Conservation (phyloP, 1,284 basidiomycete species). For the Tausonia pullulans region DNA sequence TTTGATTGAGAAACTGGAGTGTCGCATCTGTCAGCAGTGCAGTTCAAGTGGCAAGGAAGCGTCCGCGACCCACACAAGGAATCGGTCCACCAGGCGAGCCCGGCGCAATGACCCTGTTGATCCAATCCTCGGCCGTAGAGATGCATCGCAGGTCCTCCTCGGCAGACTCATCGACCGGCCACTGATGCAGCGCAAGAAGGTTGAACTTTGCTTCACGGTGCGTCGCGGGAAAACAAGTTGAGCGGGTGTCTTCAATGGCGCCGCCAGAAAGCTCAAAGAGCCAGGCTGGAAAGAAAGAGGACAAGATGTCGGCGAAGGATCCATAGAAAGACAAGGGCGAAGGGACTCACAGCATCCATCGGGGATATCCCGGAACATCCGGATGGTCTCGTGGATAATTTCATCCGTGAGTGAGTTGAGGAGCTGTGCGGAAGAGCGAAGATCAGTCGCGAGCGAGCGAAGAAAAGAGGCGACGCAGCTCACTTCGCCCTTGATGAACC, state of each 20-base stretch:
- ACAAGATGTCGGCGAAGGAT: neutral
- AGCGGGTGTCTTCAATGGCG: slow-evolving; percentile 57
- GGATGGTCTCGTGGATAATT: slow-evolving; percentile 66
- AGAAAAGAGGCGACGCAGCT: neutral
- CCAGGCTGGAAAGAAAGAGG: slow-evolving; percentile 50
- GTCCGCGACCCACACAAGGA: slow-evolving; percentile 52
- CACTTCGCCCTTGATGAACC: slow-evolving; percentile 74
- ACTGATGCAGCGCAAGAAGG: slow-evolving; percentile 80
- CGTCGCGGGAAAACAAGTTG: slow-evolving; percentile 57
- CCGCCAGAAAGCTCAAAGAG: slow-evolving; percentile 78
- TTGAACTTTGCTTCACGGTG: slow-evolving; percentile 72
- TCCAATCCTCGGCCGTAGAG: slow-evolving; percentile 74
- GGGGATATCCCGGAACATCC: slow-evolving; percentile 65
- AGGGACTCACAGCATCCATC: slow-evolving; percentile 66
- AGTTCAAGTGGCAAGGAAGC: slow-evolving; percentile 6
- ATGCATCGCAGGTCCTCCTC: slow-evolving; percentile 66
- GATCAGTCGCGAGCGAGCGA: neutral
- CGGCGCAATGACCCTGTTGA: slow-evolving; percentile 53
- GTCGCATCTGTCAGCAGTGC: slow-evolving; percentile 9
- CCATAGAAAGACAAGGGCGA: slow-evolving; percentile 3
- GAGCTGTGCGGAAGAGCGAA: slow-evolving; percentile 22
- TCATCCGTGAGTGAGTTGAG: slow-evolving; percentile 73
- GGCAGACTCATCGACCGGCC: slow-evolving; percentile 53
- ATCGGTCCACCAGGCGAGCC: slow-evolving; percentile 64
- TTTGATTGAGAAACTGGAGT: slow-evolving; percentile 58